Conservation (phyloP, 169 alveolate species). For the Eimeria falciformis region DNA sequence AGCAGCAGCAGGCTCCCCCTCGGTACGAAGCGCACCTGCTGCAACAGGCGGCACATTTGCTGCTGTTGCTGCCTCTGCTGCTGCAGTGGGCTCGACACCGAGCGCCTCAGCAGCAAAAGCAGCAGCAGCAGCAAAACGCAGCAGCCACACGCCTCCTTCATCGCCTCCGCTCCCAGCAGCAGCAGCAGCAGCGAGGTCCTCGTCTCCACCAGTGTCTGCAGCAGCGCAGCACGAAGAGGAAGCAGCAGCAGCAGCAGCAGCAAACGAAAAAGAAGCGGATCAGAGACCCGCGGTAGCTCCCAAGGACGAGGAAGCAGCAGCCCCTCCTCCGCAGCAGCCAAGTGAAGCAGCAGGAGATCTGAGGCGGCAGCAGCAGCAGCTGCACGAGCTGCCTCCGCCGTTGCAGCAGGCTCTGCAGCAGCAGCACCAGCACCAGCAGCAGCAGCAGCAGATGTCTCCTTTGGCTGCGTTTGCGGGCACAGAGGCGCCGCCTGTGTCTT, state of each 20-base stretch:
- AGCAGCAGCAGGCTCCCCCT: slow-evolving; percentile 26
- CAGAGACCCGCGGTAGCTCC: too few species aligned
- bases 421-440: slow-evolving; percentile 21
- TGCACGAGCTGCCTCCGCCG: background rate
- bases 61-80: slow-evolving; percentile 55
- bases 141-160: background rate
- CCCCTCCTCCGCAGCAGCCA: too few species aligned
- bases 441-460: background rate
- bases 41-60: slow-evolving; percentile 45
- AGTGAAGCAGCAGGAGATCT: too few species aligned
- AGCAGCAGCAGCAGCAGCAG: slow-evolving; percentile 8
- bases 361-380: slow-evolving; percentile 13
- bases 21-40: slow-evolving; percentile 32
- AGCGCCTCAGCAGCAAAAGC: slow-evolving; percentile 3
- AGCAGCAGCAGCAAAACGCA: slow-evolving; percentile 16
- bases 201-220: background rate
- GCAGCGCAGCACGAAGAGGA: slow-evolving; percentile 16
- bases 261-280: background rate
- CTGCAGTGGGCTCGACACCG: background rate
- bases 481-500: background rate
- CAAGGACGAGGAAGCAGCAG: too few species aligned
- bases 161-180: slow-evolving; percentile 23
- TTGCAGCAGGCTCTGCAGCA: slow-evolving; percentile 17
- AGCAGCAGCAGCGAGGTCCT: background rate
- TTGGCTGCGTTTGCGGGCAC: background rate